Percentiles rank a stretch among this genome's conserved stretches.
phyloP scores from a whole-genome alignment of 805 yeast genomes.

The Ogataea neopini region DNA sequence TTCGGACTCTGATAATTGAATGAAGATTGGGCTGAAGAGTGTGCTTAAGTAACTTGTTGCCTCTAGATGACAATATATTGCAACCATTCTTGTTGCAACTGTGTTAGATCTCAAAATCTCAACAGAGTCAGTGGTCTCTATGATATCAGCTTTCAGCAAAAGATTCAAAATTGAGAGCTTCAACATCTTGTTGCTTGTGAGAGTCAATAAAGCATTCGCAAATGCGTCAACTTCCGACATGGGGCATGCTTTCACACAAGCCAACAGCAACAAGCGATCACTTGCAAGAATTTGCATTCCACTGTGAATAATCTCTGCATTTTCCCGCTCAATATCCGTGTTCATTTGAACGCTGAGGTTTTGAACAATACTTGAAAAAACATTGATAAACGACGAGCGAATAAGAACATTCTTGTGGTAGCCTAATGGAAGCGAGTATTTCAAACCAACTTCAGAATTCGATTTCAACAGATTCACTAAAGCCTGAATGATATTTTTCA shows the following conservation, averaged over 20 bases:
- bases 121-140: conserved; percentile 57
- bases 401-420: conserved; percentile 67
- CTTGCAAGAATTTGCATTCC: conserved; percentile 23
- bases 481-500: conserved; percentile 63
- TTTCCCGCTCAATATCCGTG: conserved; percentile 13
- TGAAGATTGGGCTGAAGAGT: conserved; percentile 57
- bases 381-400: conserved; percentile 72
- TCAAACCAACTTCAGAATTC: conserved; percentile 76
- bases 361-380: conserved; percentile 64
- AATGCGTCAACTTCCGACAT: conserved; percentile 68
- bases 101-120: conserved; percentile 81
- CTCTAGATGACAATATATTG: conserved; percentile 66
- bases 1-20: conserved; percentile 48
- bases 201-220: conserved; percentile 61
- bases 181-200: conserved; percentile 45
- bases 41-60: conserved; percentile 58
- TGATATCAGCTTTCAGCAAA: conserved; percentile 63
- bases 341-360: conserved; percentile 25
- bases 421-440: conserved; percentile 75
- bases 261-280: conserved; percentile 46
- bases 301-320: conserved; percentile 9
- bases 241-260: conserved; percentile 64
- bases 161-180: conserved; percentile 49
- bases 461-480: conserved; percentile 69
- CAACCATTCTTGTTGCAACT: conserved; percentile 75